phyloP scores from a whole-genome alignment of 768 basidiomycete genomes.

The Leccinum boreale region DNA sequence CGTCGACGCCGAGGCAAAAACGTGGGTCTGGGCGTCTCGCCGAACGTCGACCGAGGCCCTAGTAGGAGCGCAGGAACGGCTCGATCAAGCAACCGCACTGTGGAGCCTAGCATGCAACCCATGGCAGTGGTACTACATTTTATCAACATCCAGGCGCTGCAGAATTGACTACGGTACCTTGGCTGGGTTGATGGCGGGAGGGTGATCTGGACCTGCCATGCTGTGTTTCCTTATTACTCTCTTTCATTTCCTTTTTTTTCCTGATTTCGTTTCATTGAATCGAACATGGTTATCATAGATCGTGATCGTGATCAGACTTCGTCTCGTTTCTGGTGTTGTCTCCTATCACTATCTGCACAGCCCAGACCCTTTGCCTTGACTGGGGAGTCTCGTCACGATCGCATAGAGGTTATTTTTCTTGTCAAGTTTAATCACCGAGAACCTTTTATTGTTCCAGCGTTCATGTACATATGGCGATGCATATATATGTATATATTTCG shows the following conservation, averaged over 20 bases:
- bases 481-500: neutral
- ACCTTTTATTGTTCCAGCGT: neutral
- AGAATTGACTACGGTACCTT: neutral
- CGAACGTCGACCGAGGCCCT: slow-evolving; percentile 7
- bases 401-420: neutral
- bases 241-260: neutral
- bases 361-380: neutral
- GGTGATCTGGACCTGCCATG: neutral
- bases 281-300: neutral
- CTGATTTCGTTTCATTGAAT: neutral
- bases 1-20: neutral
- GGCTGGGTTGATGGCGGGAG: neutral
- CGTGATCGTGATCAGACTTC: neutral
- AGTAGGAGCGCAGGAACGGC: neutral
- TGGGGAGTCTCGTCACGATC: neutral
- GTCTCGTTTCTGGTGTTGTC: neutral
- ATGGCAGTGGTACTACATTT: neutral
- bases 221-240: slow-evolving; percentile 2
- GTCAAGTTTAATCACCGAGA: slow-evolving; percentile 19
- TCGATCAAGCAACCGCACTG: neutral
- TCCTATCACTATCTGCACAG: neutral
- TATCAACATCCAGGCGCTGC: neutral
- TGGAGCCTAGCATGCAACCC: neutral
- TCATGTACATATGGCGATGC: slow-evolving; percentile 3
- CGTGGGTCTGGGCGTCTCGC: slow-evolving; percentile 3